Evolutionary conservation across 495 filamentous ascomycete species (phyloP), one percentile per base, ranked within the genome.

Genomic region (Aspergillus incahuasiensis): DNA sequence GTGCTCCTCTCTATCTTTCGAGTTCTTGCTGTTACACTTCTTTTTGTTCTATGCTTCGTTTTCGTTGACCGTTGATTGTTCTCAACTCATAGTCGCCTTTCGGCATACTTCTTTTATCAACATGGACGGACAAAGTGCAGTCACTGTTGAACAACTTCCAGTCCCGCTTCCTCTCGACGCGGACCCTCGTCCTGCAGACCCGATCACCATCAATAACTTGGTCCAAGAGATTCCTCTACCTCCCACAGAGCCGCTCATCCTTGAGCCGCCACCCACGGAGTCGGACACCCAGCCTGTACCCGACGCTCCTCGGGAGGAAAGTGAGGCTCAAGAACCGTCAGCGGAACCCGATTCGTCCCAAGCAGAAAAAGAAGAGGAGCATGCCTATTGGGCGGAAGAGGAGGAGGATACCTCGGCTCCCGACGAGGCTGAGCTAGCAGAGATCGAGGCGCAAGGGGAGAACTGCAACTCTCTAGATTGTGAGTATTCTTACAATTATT

Each of bases 341-440:
- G 32, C 41, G 5, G 32, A 50, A 25, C 4, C 48, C 35, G 52
- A 59, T 20, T 46, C 39, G 6, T 25, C 40, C 1, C 13, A 56
- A 15, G 32, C 42, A 2, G 41, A 46, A 19, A 45, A 48, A 51
- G 34, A 24, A 22, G 52, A 52, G n/a, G 75, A 70, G 32, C 32
- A 35, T 35, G 32, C 32, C 12, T 35, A 35, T 44, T 81, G 78
- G 78, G 70, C 70, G 6, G 76, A 73, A 16, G 65, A 75, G 12
- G 71, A 74, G 30, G 83, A 86, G 69, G 85, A 88, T 53, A 77
- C 69, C 28, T 79, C 81, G 1, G 56, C 62, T 1, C 84, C 85
- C 7, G 76, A 82, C 56, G 83, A 83, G 63, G 73, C 75, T 4
- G 84, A 88, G 64, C 60, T 86, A 55, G 80, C 77, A 59, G 77